Base-by-base conservation (phyloP, 2,329 filamentous ascomycete genomes). In the Aspergillus puulaauensis region DNA sequence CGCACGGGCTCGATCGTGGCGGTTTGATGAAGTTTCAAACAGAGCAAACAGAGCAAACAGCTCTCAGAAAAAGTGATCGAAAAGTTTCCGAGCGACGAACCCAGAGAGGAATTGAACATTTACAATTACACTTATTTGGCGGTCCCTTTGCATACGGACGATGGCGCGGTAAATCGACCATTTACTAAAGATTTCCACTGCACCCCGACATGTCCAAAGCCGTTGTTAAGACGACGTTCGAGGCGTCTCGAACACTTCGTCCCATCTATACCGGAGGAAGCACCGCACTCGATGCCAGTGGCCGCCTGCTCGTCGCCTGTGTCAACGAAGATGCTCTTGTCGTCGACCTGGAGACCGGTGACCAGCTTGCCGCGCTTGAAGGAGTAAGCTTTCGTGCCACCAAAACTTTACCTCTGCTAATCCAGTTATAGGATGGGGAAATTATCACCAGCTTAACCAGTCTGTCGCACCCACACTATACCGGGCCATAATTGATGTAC, bases 181-280 rank as follows among this genome's bases (percentile, higher is more conserved):
- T 47, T 37, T 40, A 27, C n/a, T 12, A 3, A n/a, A 27, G 48
- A 7, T 52, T 49, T 11, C 49, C 44, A 51, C 19, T 31, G 24
- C 24, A 23, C n/a, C 53, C 48, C 60, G 63, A 62, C 51, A 77
- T 77, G 66, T 83, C 83, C 69, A 82, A 83, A 73, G 75, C 82
- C 60, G 79, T 78, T 41, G 75, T 82, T 66, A 96, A 92, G 81
- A 97, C 92, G 57, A 96, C 93, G 3, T 99, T 97, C 74, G 90
- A 96, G 70, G 85, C 89, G 58, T 84, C 84, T 64, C 86, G 89
- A 69, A 90, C 91, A 48, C 90, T 99, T 56, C 90, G 92, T 67
- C 95, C 95, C 19, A 93, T 98, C 50, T 97, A 95, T 72, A 96
- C 93, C 2, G 95, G 95, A 54, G 95, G 95, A 44, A 89, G 90